phyloP scores from a whole-genome alignment of 805 yeast genomes.

The Candida manassasensis region DNA sequence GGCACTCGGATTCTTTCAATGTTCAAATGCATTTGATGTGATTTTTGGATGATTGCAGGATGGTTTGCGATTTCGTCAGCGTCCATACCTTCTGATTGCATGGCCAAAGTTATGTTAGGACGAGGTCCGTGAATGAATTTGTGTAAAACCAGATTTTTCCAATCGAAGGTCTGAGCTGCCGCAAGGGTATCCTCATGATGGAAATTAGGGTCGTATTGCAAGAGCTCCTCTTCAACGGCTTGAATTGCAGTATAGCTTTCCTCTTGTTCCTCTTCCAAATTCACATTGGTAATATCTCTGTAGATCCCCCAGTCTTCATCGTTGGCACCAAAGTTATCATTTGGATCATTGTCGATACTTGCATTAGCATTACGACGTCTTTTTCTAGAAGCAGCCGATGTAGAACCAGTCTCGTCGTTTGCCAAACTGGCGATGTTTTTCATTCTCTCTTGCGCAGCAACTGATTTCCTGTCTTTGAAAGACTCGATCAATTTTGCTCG shows the following conservation, averaged over 20 bases:
- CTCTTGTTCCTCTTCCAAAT: slow-evolving; percentile 77
- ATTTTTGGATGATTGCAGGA: slow-evolving; percentile 73
- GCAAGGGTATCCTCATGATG: slow-evolving; percentile 81
- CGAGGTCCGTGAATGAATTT: slow-evolving; percentile 87
- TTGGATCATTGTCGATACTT: slow-evolving; percentile 84
- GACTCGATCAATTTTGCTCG: slow-evolving; percentile 68
- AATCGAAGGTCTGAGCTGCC: slow-evolving; percentile 64
- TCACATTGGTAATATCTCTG: slow-evolving; percentile 70
- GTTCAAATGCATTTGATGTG: slow-evolving; percentile 86
- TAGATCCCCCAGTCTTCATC: slow-evolving; percentile 95
- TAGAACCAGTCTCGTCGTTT: slow-evolving; percentile 51
- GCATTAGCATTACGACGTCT: slow-evolving; percentile 46
- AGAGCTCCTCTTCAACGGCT: slow-evolving; percentile 66
- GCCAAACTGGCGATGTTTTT: slow-evolving; percentile 85
- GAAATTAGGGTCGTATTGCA: slow-evolving; percentile 81
- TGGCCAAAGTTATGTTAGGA: slow-evolving; percentile 59
- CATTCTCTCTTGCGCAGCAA: slow-evolving; percentile 91
- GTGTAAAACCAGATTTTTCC: slow-evolving; percentile 77
- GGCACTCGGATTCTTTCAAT: slow-evolving; percentile 90
- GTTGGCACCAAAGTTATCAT: slow-evolving; percentile 90
- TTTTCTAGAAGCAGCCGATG: slow-evolving; percentile 45
- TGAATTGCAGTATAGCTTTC: slow-evolving; percentile 59
- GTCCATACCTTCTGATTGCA: slow-evolving; percentile 39
- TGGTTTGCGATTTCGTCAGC: slow-evolving; percentile 40
- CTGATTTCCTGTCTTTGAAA: slow-evolving; percentile 81